Conservation (phyloP, 2,329 filamentous ascomycete species). For the Colletotrichum nymphaeae region DNA sequence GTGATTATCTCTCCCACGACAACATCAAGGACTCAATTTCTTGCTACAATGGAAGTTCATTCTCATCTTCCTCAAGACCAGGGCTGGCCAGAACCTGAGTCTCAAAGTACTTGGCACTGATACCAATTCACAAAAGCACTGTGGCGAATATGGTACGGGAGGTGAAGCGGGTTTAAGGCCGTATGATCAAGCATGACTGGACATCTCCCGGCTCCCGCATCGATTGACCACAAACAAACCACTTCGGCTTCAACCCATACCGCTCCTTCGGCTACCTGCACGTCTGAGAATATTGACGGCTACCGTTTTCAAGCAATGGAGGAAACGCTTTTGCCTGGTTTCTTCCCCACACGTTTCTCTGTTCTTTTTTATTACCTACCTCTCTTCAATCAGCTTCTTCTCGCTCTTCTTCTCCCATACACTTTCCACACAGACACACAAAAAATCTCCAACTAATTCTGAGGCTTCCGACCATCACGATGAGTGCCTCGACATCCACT, state of each 20-base stretch:
- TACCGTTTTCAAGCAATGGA: neutral
- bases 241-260: neutral
- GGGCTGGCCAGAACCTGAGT: too few species aligned
- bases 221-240: neutral
- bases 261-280: neutral
- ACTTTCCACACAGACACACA: neutral
- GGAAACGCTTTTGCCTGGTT: neutral
- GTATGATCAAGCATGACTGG: too few species aligned
- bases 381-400: neutral
- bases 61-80: too few species aligned
- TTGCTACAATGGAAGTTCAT: too few species aligned
- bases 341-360: neutral
- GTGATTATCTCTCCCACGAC: too few species aligned
- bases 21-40: too few species aligned
- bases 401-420: neutral
- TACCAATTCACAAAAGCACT: too few species aligned
- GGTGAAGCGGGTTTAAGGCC: too few species aligned
- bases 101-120: too few species aligned
- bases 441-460: neutral
- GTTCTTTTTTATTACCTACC: neutral
- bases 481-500: neutral
- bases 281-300: neutral
- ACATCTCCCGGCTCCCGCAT: neutral
- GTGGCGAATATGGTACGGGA: too few species aligned
- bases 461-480: neutral